A percentile compares a stretch with the other conserved stretches of the same genome.
Evolutionary conservation across 169 alveolate species (phyloP).

Genomic region (Amoebophrya sp.): DNA sequence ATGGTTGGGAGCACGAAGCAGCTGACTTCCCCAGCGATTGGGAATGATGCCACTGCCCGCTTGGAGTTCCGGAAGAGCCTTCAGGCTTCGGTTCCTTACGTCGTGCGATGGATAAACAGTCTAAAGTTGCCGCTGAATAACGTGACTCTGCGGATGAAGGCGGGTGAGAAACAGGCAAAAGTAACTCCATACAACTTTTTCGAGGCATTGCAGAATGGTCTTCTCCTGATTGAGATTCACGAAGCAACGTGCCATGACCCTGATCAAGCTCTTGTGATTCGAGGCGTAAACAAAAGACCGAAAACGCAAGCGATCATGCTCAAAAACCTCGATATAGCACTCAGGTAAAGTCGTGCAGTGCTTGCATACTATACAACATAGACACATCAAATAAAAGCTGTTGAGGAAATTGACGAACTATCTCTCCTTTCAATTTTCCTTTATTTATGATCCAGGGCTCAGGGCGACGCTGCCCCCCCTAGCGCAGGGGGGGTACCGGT

Average conservation of each 20-base stretch:
- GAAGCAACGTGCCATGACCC: background rate
- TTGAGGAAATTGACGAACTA: no score
- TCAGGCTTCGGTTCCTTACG: background rate
- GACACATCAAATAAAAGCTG: no score
- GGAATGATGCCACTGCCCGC: background rate
- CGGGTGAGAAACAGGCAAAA: background rate
- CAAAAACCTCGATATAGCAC: background rate
- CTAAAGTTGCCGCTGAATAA: background rate
- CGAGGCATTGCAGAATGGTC: background rate
- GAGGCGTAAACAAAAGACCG: constrained; percentile 3
- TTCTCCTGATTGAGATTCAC: background rate
- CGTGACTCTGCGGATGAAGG: background rate
- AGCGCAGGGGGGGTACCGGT: no score
- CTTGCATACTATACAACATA: no score
- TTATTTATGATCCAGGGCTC: no score
- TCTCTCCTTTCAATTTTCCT: no score
- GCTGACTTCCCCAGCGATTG: background rate
- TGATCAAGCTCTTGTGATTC: background rate
- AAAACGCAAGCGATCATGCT: background rate
- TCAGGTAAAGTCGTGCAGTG: no score
- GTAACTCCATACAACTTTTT: background rate
- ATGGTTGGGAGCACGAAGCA: no score
- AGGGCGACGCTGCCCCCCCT: no score
- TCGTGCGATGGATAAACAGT: constrained; percentile 12
- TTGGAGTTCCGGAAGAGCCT: background rate